These are phyloP conservation scores for Aspergillus oerlinghausenensis DNA, from an alignment of 2,329 filamentous ascomycete genomes.

Conservation along the genomic window DNA sequence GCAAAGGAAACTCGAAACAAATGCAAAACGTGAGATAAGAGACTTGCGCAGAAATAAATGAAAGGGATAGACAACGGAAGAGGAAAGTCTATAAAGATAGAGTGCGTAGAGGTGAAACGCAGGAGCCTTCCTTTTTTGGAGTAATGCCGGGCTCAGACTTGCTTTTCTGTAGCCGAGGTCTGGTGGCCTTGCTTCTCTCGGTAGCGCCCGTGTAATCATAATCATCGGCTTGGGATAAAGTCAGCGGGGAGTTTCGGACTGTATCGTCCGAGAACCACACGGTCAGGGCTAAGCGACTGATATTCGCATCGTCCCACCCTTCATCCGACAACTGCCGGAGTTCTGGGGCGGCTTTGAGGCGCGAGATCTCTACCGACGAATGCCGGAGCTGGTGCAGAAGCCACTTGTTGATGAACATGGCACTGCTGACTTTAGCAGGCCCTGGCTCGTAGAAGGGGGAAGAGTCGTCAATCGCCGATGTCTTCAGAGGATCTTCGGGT, in stretches of 20 bases:
- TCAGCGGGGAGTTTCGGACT: not conserved
- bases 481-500: conserved; percentile 16
- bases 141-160: not conserved
- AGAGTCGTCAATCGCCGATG: conserved; percentile 12
- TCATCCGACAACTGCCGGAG: conserved; percentile 12
- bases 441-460: conserved; percentile 18
- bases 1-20: not conserved
- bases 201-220: not conserved
- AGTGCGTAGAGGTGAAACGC: not conserved
- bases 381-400: conserved; percentile 28
- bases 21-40: not conserved
- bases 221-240: not conserved
- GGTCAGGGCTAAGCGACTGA: conserved; percentile 19
- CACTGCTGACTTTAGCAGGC: conserved; percentile 9
- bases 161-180: not conserved
- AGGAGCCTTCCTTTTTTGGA: not conserved
- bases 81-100: not conserved
- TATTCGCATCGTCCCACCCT: conserved; percentile 15
- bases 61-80: not conserved
- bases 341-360: conserved; percentile 18
- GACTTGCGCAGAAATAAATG: not conserved
- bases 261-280: conserved; percentile 21
- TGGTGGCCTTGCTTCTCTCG: not conserved
- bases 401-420: conserved; percentile 27
- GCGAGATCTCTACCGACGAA: conserved; percentile 23